Evolutionary conservation across 805 yeast species (phyloP), one percentile per base, ranked within the genome.

Genomic region (Lipomyces starkeyi): DNA sequence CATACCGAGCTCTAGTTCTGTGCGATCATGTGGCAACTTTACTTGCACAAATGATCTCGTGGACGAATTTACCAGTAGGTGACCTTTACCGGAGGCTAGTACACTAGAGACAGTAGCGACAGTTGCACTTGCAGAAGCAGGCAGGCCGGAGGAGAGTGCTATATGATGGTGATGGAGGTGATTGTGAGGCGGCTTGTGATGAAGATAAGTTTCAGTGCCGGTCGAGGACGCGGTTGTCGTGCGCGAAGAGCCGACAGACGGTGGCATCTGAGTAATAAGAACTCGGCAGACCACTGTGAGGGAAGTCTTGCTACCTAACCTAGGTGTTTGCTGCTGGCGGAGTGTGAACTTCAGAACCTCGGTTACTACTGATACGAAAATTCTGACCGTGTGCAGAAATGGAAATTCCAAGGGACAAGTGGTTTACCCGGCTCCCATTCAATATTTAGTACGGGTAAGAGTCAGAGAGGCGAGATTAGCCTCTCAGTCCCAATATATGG

Each of bases 1-100:
- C 67, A n/a, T 53, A 67, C 70, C 54, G 11, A 67, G 59, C 59
- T 67, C 71, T 22, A 67, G 59, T 40, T 67, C 71, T 14, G 54
- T 52, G 32, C 58, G 32, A 37, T 67, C 71, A 32, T 62, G 37
- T 17, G 35, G 43, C 6, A 68, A 60, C 29, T 37, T 58, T 9
- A 67, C 64, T 35, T 67, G 71, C 60, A 25, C 63, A 58, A 67
- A 67, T 35, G 52, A 7, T 11, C 52, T 54, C 20, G 34, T 59
- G 29, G 25, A 20, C 2, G 60, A 32, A 32, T 29, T 25, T 17
- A 22, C 22, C 17, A 8, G 14, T 9, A 55, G 61, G 13, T 20
- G 56, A 57, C 34, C 20, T 17, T 57, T 57, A 22, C 60, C 25
- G 43, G 34, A 25, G 34, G 34, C n/a, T 13, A 53, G 56, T 53